Evolutionary conservation across 306 rosid genomes (phyloP).

Genomic region (Alnus glutinosa): DNA sequence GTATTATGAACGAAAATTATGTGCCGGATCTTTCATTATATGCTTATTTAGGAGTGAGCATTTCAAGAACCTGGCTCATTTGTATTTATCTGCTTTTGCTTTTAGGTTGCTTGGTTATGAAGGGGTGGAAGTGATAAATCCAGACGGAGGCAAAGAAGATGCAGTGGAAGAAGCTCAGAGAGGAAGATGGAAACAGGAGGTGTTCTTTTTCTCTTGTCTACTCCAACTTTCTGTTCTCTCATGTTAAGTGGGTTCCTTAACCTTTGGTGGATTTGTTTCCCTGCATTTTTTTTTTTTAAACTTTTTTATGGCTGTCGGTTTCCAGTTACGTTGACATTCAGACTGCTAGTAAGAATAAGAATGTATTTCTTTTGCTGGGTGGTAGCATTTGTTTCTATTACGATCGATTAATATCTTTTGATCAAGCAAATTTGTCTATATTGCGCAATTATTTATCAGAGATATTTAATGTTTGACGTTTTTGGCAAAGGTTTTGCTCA

Average conservation of each 20-base stretch:
- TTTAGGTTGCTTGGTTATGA: constrained; percentile 75
- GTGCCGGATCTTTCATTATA: background rate
- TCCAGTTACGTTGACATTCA: background rate
- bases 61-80: constrained; percentile 27
- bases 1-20: background rate
- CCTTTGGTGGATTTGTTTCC: background rate
- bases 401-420: background rate
- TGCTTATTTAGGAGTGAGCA: constrained; percentile 6
- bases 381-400: background rate
- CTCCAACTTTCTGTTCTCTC: constrained; percentile 6
- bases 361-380: constrained; percentile 1
- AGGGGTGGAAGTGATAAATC: constrained; percentile 93
- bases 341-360: background rate
- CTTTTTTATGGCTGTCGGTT: constrained; percentile 11
- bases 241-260: constrained; percentile 12
- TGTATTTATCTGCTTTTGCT: constrained; percentile 17
- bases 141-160: constrained; percentile 93
- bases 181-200: constrained; percentile 98
- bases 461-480: background rate
- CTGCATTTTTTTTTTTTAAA: background rate
- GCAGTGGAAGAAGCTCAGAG: constrained; percentile 81
- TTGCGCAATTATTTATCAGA: background rate
- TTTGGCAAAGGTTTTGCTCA: background rate
- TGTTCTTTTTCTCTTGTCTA: constrained; percentile 19
- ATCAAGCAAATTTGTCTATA: background rate